A percentile compares a stretch with the other conserved stretches of the same genome.
These are phyloP conservation scores for Pneumocystis sp. DNA, from an alignment of 1,139 yeast species.

Conservation along the genomic window DNA sequence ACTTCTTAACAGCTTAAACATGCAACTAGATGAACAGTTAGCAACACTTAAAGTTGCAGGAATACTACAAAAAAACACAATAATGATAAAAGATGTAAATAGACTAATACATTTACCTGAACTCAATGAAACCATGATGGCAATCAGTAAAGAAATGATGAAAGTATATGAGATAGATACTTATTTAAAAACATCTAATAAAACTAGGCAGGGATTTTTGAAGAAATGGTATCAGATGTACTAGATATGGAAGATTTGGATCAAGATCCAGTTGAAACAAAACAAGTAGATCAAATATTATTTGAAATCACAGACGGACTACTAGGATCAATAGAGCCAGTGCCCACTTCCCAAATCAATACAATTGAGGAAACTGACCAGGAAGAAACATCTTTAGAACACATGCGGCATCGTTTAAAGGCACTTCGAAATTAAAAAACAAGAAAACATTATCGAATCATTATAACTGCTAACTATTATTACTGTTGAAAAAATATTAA, in stretches of 20 bases:
- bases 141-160: constrained; percentile 71
- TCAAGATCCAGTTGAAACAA: constrained; percentile 52
- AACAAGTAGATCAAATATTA: constrained; percentile 48
- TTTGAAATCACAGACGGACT: constrained; percentile 33
- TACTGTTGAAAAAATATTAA: no score
- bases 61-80: constrained; percentile 64
- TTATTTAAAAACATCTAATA: neutral
- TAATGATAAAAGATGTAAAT: constrained; percentile 80
- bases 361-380: constrained; percentile 36
- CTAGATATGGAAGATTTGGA: constrained; percentile 56
- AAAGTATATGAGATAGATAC: constrained; percentile 27
- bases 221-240: constrained; percentile 90
- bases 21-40: constrained; percentile 88
- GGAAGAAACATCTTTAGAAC: constrained; percentile 60
- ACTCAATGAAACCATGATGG: constrained; percentile 70
- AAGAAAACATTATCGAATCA: neutral
- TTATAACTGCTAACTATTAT: neutral
- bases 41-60: constrained; percentile 72
- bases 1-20: constrained; percentile 65
- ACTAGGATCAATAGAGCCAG: constrained; percentile 25
- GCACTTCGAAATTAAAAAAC: constrained; percentile 56
- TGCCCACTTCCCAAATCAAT: constrained; percentile 26
- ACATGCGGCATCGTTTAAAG: constrained; percentile 75
- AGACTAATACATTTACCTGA: constrained; percentile 65
- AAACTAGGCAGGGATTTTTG: constrained; percentile 57